Conservation (phyloP, 495 filamentous ascomycete species). For the Neurospora terricola region DNA sequence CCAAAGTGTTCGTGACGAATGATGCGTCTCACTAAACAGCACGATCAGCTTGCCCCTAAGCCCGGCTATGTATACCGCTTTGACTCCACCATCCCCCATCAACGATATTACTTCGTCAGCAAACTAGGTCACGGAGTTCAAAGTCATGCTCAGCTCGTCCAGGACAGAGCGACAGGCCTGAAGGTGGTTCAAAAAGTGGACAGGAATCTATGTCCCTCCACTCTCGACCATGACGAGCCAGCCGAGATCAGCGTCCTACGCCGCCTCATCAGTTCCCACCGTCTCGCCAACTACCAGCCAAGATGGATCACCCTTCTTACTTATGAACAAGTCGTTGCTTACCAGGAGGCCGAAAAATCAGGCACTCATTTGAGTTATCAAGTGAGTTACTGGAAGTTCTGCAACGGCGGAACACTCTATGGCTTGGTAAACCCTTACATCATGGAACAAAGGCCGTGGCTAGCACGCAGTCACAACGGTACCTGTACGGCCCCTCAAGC, state of each 20-base stretch:
- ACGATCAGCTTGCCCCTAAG: background rate
- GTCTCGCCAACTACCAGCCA: background rate
- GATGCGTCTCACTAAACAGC: background rate
- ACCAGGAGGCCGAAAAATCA: background rate
- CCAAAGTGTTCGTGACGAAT: background rate
- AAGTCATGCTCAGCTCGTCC: conserved; percentile 3
- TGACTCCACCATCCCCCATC: background rate
- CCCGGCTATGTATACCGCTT: conserved; percentile 1
- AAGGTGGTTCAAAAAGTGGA: conserved; percentile 4
- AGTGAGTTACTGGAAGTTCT: conserved; percentile 6
- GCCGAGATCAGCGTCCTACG: conserved; percentile 1
- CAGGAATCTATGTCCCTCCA: background rate
- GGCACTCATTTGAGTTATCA: background rate
- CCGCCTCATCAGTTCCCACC: background rate
- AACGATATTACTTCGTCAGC: background rate
- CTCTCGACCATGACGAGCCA: background rate
- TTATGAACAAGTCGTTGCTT: background rate
- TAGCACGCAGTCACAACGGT: background rate
- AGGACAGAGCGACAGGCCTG: background rate
- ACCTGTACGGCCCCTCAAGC: background rate
- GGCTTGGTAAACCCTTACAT: background rate
- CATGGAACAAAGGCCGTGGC: background rate
- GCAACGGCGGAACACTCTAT: background rate
- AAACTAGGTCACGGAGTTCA: background rate
- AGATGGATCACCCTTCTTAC: background rate